These are phyloP conservation scores for Coniosporium tulheliwenetii DNA, from an alignment of 2,329 filamentous ascomycete genomes.

Conservation along the genomic window DNA sequence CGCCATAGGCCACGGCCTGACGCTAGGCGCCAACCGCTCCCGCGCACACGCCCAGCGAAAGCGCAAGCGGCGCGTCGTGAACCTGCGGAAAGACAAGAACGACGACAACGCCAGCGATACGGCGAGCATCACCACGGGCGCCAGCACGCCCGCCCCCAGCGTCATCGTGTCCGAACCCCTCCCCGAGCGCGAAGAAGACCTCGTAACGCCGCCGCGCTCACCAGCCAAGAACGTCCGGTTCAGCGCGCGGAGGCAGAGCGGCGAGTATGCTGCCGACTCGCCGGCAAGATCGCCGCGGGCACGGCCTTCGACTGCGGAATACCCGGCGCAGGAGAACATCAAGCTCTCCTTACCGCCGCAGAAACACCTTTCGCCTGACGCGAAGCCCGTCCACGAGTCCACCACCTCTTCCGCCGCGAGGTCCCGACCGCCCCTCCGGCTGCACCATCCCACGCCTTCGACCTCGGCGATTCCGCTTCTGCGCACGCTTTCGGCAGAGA, in stretches of 20 bases:
- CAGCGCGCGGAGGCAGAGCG: not conserved
- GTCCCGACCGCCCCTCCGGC: not conserved
- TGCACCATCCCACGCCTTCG: conserved; percentile 1
- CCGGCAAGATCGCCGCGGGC: not conserved
- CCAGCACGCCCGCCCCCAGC: conserved; percentile 33
- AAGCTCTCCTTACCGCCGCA: not conserved
- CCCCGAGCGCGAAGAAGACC: conserved; percentile 16
- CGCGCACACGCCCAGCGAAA: conserved; percentile 52
- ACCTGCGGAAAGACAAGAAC: conserved; percentile 51
- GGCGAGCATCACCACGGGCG: conserved; percentile 36
- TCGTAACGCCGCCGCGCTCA: conserved; percentile 32
- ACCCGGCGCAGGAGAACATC: not conserved
- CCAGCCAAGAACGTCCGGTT: conserved; percentile 22
- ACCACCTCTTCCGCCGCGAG: not conserved
- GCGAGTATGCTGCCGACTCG: not conserved
- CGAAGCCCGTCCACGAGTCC: not conserved
- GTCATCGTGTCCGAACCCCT: conserved; percentile 35
- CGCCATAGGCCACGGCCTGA: conserved; percentile 42
- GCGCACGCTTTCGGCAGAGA: not conserved
- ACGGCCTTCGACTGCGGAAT: too few relatives aligned
- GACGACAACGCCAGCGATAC: conserved; percentile 24
- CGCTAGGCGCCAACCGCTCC: conserved; percentile 43
- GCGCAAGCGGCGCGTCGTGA: conserved; percentile 73
- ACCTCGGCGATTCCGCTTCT: conserved; percentile 6
- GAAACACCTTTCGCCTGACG: not conserved